Percentiles rank a stretch among this genome's conserved stretches.
phyloP scores from a whole-genome alignment of 768 basidiomycete species.

The Naganishia antarctica region DNA sequence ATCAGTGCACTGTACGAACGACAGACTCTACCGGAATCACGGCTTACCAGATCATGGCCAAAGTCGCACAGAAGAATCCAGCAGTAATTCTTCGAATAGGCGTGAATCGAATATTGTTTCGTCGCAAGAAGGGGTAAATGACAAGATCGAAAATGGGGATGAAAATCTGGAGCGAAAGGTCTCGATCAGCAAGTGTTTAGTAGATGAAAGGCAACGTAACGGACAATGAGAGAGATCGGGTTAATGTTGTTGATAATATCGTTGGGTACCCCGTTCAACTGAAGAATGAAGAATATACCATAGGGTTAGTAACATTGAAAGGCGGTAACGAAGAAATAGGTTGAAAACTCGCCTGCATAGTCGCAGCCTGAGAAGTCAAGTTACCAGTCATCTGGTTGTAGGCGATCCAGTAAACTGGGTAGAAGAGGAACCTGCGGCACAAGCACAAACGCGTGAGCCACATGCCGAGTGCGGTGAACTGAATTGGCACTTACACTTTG shows the following conservation, averaged over 20 bases:
- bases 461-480: no score
- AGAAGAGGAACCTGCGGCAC: constrained; percentile 21
- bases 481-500: constrained; percentile 19
- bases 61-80: constrained; percentile 32
- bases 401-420: constrained; percentile 28
- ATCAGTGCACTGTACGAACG: background rate
- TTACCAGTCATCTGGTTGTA: constrained; percentile 30
- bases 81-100: constrained; percentile 33
- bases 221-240: constrained; percentile 28
- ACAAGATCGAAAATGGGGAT: constrained; percentile 33
- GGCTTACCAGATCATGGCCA: constrained; percentile 32
- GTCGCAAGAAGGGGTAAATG: constrained; percentile 33
- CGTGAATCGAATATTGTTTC: constrained; percentile 28
- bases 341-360: constrained; percentile 18
- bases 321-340: no score
- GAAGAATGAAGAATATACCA: constrained; percentile 7
- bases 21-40: background rate
- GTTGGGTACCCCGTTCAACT: constrained; percentile 36
- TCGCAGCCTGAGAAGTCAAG: constrained; percentile 27
- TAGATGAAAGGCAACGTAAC: no score
- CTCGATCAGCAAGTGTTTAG: background rate
- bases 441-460: background rate
- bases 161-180: constrained; percentile 22
- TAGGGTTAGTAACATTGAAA: background rate
- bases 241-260: constrained; percentile 40